Percentiles rank a stretch among this genome's conserved stretches.
phyloP scores from a whole-genome alignment of 805 yeast species.

The Candida lessepsii region DNA sequence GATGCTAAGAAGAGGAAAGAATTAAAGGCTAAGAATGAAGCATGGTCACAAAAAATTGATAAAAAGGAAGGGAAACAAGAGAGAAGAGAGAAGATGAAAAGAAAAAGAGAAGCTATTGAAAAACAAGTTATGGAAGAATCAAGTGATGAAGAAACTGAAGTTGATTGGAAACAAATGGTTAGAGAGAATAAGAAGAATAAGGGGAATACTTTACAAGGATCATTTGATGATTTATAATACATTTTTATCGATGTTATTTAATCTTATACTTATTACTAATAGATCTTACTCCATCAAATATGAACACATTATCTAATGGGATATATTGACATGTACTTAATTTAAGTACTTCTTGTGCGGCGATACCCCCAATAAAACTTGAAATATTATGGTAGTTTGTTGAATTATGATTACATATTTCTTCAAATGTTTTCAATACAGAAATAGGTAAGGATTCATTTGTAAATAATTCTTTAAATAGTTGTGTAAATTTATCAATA shows the following conservation, averaged over 20 bases:
- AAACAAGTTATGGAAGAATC: slow-evolving; percentile 46
- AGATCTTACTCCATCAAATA: slow-evolving; percentile 71
- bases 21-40: slow-evolving; percentile 51
- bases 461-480: slow-evolving; percentile 17
- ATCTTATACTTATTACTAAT: slow-evolving; percentile 42
- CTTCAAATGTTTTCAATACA: slow-evolving; percentile 23
- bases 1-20: slow-evolving; percentile 45
- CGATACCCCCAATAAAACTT: slow-evolving; percentile 80
- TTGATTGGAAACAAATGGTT: slow-evolving; percentile 89
- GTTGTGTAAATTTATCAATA: slow-evolving; percentile 17
- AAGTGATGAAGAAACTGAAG: slow-evolving; percentile 47
- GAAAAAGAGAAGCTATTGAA: slow-evolving; percentile 68
- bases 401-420: slow-evolving; percentile 37
- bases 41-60: slow-evolving; percentile 78
- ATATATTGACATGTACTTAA: slow-evolving; percentile 74
- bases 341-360: slow-evolving; percentile 81
- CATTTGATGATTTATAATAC: slow-evolving; percentile 56
- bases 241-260: slow-evolving; percentile 11
- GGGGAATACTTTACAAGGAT: slow-evolving; percentile 46
- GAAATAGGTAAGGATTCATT: slow-evolving; percentile 16
- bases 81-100: slow-evolving; percentile 66
- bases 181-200: slow-evolving; percentile 62
- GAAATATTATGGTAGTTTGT: slow-evolving; percentile 56
- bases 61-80: slow-evolving; percentile 59
- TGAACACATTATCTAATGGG: slow-evolving; percentile 67